Evolutionary conservation across 1,284 basidiomycete genomes (phyloP), one percentile per base, ranked within the genome.

Genomic region (Phaffia rhodozyma): DNA sequence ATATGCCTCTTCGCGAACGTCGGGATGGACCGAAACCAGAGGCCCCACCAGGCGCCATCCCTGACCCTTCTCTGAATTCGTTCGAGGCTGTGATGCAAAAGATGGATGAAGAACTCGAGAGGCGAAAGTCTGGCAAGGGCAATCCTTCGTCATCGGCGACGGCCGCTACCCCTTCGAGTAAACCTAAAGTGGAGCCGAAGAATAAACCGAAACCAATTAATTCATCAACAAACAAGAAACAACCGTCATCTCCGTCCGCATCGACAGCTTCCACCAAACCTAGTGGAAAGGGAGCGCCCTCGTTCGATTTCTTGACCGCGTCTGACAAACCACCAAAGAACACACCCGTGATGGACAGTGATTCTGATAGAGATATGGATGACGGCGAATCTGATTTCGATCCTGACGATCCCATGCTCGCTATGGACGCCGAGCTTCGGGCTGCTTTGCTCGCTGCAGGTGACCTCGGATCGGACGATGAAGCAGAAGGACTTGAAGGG

Each of bases 21-120:
- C 38, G 38, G 2, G 38, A 43, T 43, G 13, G 13, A 43, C 38
- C 38, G 13, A 43, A 30, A 62, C 48, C 52, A 63, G 34, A 64
- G 61, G 0, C 52, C 61, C 27, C 66, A 27, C 25, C 52, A 56
- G 43, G 58, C n/a, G 29, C 43, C 9, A 53, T 59, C 38, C 69
- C 70, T 13, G 77, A 91, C 71, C 80, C 83, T 5, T 82, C 85
- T 58, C 79, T 97, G n/a, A 82, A 91, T 72, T 89, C 89, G 0
- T 97, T 97, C 69, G 93, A 97, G 71, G 83, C 86, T 7, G 87
- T 97, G 50, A 97, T 97, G 93, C 82, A 84, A 70, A 90, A 90
- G 1, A 90, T 97, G 86, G 93, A 97, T 69, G 81, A 78, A 23
- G 89, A 93, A 70, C 79, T 96, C 20, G 78, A 78, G 74, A 73